A percentile compares a stretch with the other conserved stretches of the same genome.
phyloP scores from a whole-genome alignment of 176 grass and related monocot species.

The Musa troglodytarum region DNA sequence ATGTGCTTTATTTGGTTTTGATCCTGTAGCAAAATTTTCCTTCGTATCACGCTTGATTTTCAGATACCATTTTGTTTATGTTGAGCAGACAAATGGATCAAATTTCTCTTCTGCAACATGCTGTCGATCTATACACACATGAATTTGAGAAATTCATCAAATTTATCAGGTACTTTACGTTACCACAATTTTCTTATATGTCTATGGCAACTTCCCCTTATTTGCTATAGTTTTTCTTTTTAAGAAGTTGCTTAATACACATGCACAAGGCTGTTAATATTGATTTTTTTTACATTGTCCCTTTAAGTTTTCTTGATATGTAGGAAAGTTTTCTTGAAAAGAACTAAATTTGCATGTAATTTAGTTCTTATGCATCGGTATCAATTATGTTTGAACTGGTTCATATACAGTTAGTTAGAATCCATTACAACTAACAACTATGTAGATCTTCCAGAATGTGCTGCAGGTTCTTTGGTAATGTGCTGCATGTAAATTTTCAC shows the following conservation, averaged over 20 bases:
- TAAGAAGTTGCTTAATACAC: not conserved
- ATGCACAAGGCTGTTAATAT: too few species aligned
- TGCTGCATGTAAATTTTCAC: too few species aligned
- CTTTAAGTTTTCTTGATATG: too few species aligned
- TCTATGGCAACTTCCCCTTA: not conserved
- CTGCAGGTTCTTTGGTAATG: too few species aligned
- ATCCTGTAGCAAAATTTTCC: constrained; percentile 3
- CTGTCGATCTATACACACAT: constrained; percentile 49
- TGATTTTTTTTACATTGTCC: too few species aligned
- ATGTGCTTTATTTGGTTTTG: constrained; percentile 8
- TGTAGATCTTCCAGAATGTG: too few species aligned
- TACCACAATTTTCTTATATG: not conserved
- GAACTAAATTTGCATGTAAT: too few species aligned
- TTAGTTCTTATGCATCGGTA: too few species aligned
- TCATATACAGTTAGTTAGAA: too few species aligned
- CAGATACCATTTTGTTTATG: constrained; percentile 14
- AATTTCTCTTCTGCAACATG: constrained; percentile 49
- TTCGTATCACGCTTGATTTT: constrained; percentile 4
- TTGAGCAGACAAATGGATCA: constrained; percentile 57
- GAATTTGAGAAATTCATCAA: constrained; percentile 69
- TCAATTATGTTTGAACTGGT: too few species aligned
- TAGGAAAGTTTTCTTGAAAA: too few species aligned
- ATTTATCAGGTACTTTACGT: constrained; percentile 70
- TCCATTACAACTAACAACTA: too few species aligned
- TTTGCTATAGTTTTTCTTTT: constrained; percentile 2